phyloP scores from a whole-genome alignment of 2,329 filamentous ascomycete species.

The Ophiostoma sp. region DNA sequence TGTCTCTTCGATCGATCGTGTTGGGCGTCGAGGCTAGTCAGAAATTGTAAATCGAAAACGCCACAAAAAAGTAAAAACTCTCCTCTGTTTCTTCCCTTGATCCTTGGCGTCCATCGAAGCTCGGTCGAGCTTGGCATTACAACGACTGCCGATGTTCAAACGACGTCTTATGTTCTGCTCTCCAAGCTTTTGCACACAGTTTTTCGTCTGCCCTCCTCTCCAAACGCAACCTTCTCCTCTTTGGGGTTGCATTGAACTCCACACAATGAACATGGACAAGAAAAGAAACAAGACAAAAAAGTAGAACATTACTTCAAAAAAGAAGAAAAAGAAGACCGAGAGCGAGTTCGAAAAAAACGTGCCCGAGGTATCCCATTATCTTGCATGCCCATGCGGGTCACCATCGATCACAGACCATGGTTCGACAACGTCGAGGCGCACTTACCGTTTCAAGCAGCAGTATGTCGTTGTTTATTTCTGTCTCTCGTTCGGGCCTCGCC shows the following conservation, averaged over 20 bases:
- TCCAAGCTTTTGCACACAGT: background rate
- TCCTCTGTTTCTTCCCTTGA: background rate
- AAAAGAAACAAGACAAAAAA: background rate
- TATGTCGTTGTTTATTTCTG: background rate
- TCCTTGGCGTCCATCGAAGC: background rate
- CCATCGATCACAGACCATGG: background rate
- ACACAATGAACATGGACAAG: background rate
- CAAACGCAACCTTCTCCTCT: background rate
- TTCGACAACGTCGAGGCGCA: background rate
- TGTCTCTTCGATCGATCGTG: background rate
- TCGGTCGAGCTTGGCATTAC: background rate
- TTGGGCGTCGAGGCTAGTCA: background rate
- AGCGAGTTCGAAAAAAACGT: background rate
- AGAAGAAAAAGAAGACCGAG: background rate
- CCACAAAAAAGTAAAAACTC: background rate
- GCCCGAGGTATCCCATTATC: background rate
- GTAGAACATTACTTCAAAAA: background rate
- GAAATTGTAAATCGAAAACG: background rate
- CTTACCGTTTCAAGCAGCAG: background rate
- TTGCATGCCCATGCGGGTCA: background rate
- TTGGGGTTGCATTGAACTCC: background rate
- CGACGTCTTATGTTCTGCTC: background rate
- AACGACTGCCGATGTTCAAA: background rate
- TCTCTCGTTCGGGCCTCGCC: background rate
- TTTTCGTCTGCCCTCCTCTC: background rate